Base-by-base conservation (phyloP, 1,284 basidiomycete genomes). In the Mrakiaceae sp. region DNA sequence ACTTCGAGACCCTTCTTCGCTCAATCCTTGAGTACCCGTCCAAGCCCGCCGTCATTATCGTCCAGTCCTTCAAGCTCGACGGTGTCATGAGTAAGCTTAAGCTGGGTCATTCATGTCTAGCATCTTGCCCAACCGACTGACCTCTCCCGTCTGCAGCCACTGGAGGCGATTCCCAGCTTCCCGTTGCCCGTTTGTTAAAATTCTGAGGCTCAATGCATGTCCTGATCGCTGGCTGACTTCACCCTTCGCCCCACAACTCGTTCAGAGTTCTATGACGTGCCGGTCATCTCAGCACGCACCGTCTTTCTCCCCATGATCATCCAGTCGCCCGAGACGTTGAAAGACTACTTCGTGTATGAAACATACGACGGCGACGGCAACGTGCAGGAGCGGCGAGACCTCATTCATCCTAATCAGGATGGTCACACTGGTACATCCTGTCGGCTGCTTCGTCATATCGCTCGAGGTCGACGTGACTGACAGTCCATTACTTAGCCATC, bases 1-100 rank as follows among this genome's bases (percentile, higher is more conserved):
- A 60, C 70, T 77, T 76, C 64, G 76, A 77, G 64, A 75, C 76
- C 68, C 72, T 77, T 16, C 70, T 77, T 7, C 74, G 76, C 27
- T 73, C 74, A 3, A 68, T 77, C 1, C 72, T 75, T 44, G 73
- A 75, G 65, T 74, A 76, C 64, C 67, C 68, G 11, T 72, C 71
- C 8, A 69, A 74, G 57, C 76, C 76, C 2, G 76, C 76, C 0
- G 68, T 77, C 5, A 63, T 77, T 55, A 74, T 77, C 47, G 72
- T 77, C 42, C 75, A 75, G 6, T 70, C 74, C 0, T 76, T 1
- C 70, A 71, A 62, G 71, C 76, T 2, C 74, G 74, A 11, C 71
- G 72, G 48, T 72, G 76, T 67, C 71, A 72, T 63, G 74, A 27
- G 27, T 27, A 27, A 27, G 27, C 27, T 27, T 27, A 27, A 27